These are phyloP conservation scores for Kwoniella sp. DNA, from an alignment of 768 basidiomycete species.

Conservation along the genomic window DNA sequence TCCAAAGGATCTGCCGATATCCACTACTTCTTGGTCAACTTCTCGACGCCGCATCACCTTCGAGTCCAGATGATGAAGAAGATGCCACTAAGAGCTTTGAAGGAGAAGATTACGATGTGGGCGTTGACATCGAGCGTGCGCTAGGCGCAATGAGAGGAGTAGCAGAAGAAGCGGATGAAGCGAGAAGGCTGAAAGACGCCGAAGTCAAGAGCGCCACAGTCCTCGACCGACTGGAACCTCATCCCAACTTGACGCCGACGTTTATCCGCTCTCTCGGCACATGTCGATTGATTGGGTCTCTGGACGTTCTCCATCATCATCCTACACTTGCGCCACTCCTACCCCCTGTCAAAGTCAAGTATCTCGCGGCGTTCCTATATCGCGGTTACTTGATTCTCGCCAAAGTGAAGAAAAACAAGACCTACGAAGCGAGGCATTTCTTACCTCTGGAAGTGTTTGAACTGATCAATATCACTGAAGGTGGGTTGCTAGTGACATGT, in stretches of 20 bases:
- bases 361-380: slow-evolving; percentile 88
- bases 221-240: slow-evolving; percentile 65
- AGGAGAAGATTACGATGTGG: slow-evolving; percentile 38
- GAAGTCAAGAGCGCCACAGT: slow-evolving; percentile 70
- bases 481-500: too few species aligned
- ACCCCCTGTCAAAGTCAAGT: slow-evolving; percentile 71
- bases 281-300: slow-evolving; percentile 77
- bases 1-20: slow-evolving; percentile 94
- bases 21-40: slow-evolving; percentile 84
- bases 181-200: slow-evolving; percentile 68
- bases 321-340: slow-evolving; percentile 60
- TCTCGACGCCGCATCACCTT: slow-evolving; percentile 36
- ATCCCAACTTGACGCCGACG: slow-evolving; percentile 48
- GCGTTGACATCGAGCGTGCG: slow-evolving; percentile 51
- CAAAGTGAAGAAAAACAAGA: slow-evolving; percentile 73
- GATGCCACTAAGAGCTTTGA: slow-evolving; percentile 4
- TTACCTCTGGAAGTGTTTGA: slow-evolving; percentile 76
- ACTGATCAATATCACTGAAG: slow-evolving; percentile 69
- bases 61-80: slow-evolving; percentile 23
- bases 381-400: slow-evolving; percentile 84
- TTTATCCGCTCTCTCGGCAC: slow-evolving; percentile 69
- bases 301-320: slow-evolving; percentile 82
- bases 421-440: slow-evolving; percentile 88
- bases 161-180: slow-evolving; percentile 78
- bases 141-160: slow-evolving; percentile 74